These are phyloP conservation scores for Patellaria atrata DNA, from an alignment of 495 filamentous ascomycete species.

Conservation along the genomic window DNA sequence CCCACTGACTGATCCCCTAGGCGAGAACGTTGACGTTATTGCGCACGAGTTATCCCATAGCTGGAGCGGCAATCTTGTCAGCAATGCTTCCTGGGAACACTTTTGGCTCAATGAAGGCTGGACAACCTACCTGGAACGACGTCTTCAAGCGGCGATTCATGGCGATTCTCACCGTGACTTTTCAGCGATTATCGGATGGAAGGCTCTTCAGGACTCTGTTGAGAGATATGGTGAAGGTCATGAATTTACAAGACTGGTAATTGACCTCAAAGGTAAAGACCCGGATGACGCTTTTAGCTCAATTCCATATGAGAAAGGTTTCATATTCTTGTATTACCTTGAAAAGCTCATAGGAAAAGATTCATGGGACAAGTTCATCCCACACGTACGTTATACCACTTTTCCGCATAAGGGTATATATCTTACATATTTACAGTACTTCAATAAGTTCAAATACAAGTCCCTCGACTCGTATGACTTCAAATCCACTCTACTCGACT, in stretches of 20 bases:
- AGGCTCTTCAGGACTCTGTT: slow-evolving; percentile 57
- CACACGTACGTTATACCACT: slow-evolving; percentile 38
- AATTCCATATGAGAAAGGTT: slow-evolving; percentile 71
- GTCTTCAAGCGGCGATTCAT: slow-evolving; percentile 53
- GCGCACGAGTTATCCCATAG: slow-evolving; percentile 85
- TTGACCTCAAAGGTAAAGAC: slow-evolving; percentile 76
- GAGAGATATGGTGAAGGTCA: slow-evolving; percentile 63
- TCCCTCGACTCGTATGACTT: slow-evolving; percentile 89
- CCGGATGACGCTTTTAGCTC: slow-evolving; percentile 90
- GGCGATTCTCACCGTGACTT: slow-evolving; percentile 80
- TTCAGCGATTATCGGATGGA: slow-evolving; percentile 74
- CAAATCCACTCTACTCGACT: slow-evolving; percentile 69
- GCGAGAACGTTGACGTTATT: slow-evolving; percentile 94
- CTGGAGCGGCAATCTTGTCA: slow-evolving; percentile 91
- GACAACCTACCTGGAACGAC: slow-evolving; percentile 85
- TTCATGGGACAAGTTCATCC: slow-evolving; percentile 87
- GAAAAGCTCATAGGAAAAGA: slow-evolving; percentile 73
- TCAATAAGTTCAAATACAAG: slow-evolving; percentile 61
- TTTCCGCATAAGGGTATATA: not conserved
- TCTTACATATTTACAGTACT: slow-evolving; percentile 43
- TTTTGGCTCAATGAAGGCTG: slow-evolving; percentile 97
- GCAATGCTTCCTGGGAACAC: slow-evolving; percentile 85
- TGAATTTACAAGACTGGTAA: slow-evolving; percentile 82
- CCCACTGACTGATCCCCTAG: too few species aligned
- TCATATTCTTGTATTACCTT: slow-evolving; percentile 66